Conservation (phyloP, 208 protist genomes). For the Porcisia hertigi region DNA sequence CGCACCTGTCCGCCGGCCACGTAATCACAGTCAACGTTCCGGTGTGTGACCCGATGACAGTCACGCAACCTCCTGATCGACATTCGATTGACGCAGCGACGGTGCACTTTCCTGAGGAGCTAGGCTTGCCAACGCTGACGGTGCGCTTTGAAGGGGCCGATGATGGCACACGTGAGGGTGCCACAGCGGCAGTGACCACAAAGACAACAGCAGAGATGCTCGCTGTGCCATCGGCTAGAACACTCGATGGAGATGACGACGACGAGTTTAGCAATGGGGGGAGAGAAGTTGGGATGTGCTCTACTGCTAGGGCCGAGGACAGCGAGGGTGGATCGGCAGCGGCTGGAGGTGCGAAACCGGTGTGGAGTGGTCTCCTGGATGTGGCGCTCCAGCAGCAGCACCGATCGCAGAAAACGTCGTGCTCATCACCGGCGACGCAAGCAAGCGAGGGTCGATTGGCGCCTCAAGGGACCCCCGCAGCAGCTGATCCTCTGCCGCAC, state of each 20-base stretch:
- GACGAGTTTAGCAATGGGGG: constrained; percentile 7
- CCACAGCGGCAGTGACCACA: constrained; percentile 34
- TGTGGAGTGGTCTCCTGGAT: constrained; percentile 43
- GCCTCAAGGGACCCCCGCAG: not conserved
- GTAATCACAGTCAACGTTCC: constrained; percentile 24
- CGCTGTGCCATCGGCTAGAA: constrained; percentile 31
- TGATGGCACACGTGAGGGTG: constrained; percentile 2
- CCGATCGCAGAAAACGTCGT: not conserved
- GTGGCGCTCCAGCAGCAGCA: constrained; percentile 34
- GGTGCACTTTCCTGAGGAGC: constrained; percentile 71
- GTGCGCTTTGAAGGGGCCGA: constrained; percentile 44
- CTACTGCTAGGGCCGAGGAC: not conserved
- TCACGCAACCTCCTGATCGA: constrained; percentile 24
- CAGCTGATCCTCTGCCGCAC: not conserved
- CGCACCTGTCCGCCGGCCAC: not conserved
- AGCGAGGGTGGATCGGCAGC: not conserved
- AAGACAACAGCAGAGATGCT: constrained; percentile 48
- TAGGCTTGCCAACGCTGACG: constrained; percentile 46
- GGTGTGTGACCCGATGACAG: constrained; percentile 22
- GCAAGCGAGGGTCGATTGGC: constrained; percentile 4
- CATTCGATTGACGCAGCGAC: constrained; percentile 25
- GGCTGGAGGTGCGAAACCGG: constrained; percentile 6
- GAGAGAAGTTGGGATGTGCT: not conserved
- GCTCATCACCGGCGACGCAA: not conserved
- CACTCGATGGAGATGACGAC: constrained; percentile 21